A percentile compares a stretch with the other conserved stretches of the same genome.
phyloP scores from a whole-genome alignment of 2,329 filamentous ascomycete species.

The Domatiomyces catenatus region DNA sequence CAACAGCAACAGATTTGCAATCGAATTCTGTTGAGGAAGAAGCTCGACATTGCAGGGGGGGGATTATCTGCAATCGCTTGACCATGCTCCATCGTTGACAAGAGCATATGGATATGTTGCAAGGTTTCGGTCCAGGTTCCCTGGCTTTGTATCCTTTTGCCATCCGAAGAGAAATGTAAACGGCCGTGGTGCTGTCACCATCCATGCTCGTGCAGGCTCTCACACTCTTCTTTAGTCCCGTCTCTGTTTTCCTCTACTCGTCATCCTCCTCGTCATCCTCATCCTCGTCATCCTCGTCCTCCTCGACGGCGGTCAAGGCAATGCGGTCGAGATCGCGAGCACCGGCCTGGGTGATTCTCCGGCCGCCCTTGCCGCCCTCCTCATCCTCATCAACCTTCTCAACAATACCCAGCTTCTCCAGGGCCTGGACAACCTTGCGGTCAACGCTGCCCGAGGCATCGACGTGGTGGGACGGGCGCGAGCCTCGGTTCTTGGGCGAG shows the following conservation, averaged over 20 bases:
- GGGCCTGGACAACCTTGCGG: slow-evolving; percentile 91
- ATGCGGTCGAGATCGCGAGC: slow-evolving; percentile 98
- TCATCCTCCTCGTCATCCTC: background rate
- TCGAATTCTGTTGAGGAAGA: background rate
- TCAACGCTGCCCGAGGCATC: slow-evolving; percentile 90
- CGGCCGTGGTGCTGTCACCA: background rate
- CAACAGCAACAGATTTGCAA: background rate
- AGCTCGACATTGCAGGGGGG: background rate
- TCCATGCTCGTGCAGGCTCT: background rate
- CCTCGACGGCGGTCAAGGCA: slow-evolving; percentile 63
- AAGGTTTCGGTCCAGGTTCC: background rate
- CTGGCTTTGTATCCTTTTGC: background rate
- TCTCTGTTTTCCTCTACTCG: background rate
- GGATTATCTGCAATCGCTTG: background rate
- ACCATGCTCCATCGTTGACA: background rate
- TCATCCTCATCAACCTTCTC: slow-evolving; percentile 76
- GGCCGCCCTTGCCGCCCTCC: slow-evolving; percentile 84
- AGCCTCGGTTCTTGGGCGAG: slow-evolving; percentile 91
- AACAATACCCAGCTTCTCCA: slow-evolving; percentile 98
- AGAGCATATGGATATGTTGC: background rate
- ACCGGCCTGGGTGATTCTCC: slow-evolving; percentile 92
- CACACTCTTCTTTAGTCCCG: background rate
- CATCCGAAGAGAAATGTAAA: background rate
- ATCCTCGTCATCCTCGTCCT: slow-evolving; percentile 51
- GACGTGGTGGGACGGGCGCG: slow-evolving; percentile 82